Percentiles rank a stretch among this genome's conserved stretches.
These are phyloP conservation scores for Rhodomyrtus tomentosa DNA, from an alignment of 345 rosid genomes.

Conservation along the genomic window DNA sequence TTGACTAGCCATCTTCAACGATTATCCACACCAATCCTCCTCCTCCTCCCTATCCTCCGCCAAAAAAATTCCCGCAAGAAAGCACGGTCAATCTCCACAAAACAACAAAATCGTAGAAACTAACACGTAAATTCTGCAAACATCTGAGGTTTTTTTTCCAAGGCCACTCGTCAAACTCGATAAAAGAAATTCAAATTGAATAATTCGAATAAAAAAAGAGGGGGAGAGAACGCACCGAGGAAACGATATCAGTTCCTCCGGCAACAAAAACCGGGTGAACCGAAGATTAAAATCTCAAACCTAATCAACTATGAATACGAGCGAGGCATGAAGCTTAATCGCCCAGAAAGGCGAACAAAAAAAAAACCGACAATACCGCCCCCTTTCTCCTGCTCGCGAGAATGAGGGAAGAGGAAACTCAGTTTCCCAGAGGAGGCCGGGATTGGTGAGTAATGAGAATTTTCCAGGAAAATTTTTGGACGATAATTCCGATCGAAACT, in stretches of 20 bases:
- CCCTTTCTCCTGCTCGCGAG: not conserved
- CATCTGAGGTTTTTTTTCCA: too few species aligned
- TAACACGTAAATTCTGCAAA: too few species aligned
- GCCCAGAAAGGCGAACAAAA: not conserved
- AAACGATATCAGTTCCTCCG: not conserved
- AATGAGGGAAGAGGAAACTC: not conserved
- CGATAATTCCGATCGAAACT: not conserved
- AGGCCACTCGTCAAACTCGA: not conserved
- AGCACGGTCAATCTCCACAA: not conserved
- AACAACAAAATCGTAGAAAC: not conserved
- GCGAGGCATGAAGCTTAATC: not conserved
- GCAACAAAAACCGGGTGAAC: not conserved
- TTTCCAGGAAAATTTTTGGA: slow-evolving; percentile 5
- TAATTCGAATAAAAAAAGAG: not conserved
- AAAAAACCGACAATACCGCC: not conserved
- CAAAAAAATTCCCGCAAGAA: not conserved
- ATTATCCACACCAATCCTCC: not conserved
- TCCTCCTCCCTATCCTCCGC: not conserved
- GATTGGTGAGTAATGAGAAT: slow-evolving; percentile 2
- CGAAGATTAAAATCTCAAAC: not conserved
- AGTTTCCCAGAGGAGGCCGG: not conserved
- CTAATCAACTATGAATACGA: not conserved
- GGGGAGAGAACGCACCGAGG: not conserved
- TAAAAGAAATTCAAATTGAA: not conserved
- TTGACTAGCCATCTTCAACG: slow-evolving; percentile 57